Evolutionary conservation across 805 yeast species (phyloP).

Genomic region (Starmerella asiatica): DNA sequence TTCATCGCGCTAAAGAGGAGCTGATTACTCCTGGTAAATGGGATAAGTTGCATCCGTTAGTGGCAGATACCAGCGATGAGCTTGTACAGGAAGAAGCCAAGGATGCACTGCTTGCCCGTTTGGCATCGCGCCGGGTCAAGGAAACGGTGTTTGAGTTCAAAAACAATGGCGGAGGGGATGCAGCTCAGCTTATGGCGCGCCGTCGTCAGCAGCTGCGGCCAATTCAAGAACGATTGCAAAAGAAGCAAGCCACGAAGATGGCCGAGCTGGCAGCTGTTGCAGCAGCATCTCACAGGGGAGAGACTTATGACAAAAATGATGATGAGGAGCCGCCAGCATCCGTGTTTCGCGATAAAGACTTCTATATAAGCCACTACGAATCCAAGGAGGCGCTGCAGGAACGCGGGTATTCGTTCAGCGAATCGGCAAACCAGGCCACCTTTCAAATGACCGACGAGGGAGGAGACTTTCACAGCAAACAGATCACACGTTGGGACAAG

Average conservation of each 20-base stretch:
- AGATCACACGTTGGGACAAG: conserved; percentile 69
- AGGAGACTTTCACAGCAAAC: conserved; percentile 47
- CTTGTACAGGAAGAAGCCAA: conserved; percentile 50
- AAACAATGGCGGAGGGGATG: conserved; percentile 35
- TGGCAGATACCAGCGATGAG: conserved; percentile 42
- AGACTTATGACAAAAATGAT: conserved; percentile 20
- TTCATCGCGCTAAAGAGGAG: conserved; percentile 71
- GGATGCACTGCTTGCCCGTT: conserved; percentile 63
- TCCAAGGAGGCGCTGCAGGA: conserved; percentile 71
- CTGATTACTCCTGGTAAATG: conserved; percentile 39
- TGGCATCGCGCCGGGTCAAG: conserved; percentile 54
- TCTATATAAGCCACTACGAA: conserved; percentile 80
- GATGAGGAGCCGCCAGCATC: conserved; percentile 22
- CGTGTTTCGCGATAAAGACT: conserved; percentile 58
- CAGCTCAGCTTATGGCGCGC: conserved; percentile 71
- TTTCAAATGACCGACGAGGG: conserved; percentile 75
- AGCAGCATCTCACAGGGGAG: conserved; percentile 16
- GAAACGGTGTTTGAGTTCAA: conserved; percentile 93
- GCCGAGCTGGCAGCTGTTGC: conserved; percentile 40
- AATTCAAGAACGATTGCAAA: conserved; percentile 63
- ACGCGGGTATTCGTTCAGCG: conserved; percentile 47
- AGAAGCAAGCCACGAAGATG: conserved; percentile 44
- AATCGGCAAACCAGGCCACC: conserved; percentile 71
- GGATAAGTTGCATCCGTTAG: conserved; percentile 76
- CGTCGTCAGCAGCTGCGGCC: conserved; percentile 83